phyloP scores from a whole-genome alignment of 2,329 filamentous ascomycete genomes.

The Microsporum ferrugineum region DNA sequence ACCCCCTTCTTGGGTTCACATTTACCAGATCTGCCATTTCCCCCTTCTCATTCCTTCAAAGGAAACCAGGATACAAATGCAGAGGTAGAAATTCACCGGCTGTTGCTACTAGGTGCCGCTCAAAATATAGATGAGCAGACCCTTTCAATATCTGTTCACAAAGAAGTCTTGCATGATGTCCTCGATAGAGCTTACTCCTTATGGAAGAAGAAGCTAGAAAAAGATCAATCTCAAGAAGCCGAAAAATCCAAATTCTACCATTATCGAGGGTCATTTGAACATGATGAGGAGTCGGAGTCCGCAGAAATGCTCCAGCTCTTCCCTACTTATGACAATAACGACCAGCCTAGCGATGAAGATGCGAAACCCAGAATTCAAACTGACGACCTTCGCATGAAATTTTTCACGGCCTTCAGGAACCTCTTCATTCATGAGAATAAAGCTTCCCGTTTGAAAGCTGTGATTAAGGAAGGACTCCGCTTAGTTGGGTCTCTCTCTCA shows the following conservation, averaged over 20 bases:
- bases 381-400: slow-evolving; percentile 47
- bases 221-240: slow-evolving; percentile 64
- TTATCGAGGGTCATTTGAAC: slow-evolving; percentile 66
- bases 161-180: slow-evolving; percentile 50
- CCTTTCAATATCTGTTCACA: slow-evolving; percentile 33
- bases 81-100: slow-evolving; percentile 28
- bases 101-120: slow-evolving; percentile 26
- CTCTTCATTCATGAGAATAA: slow-evolving; percentile 29
- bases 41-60: not conserved
- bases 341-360: slow-evolving; percentile 28
- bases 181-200: slow-evolving; percentile 64
- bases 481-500: slow-evolving; percentile 28
- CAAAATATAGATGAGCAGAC: slow-evolving; percentile 25
- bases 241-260: slow-evolving; percentile 67
- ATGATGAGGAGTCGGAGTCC: slow-evolving; percentile 62
- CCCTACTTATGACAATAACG: slow-evolving; percentile 57
- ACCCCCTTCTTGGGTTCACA: slow-evolving; percentile 32
- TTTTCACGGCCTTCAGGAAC: slow-evolving; percentile 49
- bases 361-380: slow-evolving; percentile 29
- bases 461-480: slow-evolving; percentile 26
- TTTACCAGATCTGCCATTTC: not conserved
- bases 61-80: slow-evolving; percentile 8
- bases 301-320: slow-evolving; percentile 72
- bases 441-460: slow-evolving; percentile 22
- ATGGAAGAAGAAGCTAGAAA: slow-evolving; percentile 66